Percentiles rank a stretch among this genome's conserved stretches.
phyloP scores from a whole-genome alignment of 495 filamentous ascomycete genomes.

The Neurospora sp. region DNA sequence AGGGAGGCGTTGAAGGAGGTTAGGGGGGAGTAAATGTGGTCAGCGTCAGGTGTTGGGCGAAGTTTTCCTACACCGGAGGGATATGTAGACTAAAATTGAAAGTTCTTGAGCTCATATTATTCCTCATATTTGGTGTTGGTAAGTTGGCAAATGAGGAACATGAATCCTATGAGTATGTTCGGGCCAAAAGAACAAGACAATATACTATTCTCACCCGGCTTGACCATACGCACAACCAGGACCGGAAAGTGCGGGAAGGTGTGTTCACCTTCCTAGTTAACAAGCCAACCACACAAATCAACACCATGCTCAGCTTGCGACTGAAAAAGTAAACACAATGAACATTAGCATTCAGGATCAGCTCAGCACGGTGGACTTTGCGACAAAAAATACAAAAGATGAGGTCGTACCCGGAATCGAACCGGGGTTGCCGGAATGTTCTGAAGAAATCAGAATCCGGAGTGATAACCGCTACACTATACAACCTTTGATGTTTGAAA shows the following conservation, averaged over 20 bases:
- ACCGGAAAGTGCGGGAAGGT: not conserved
- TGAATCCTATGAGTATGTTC: not conserved
- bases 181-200: not conserved
- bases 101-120: not conserved
- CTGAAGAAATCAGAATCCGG: not conserved
- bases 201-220: not conserved
- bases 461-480: not conserved
- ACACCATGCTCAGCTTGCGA: not conserved
- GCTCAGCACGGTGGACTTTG: not conserved
- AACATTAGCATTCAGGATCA: not conserved
- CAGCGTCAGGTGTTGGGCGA: not conserved
- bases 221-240: not conserved
- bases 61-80: not conserved
- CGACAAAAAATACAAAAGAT: not conserved
- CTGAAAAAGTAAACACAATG: not conserved
- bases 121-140: not conserved
- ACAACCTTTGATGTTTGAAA: not conserved
- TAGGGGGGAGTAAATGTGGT: slow-evolving; percentile 12
- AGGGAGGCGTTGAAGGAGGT: slow-evolving; percentile 49
- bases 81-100: not conserved
- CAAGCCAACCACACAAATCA: not conserved
- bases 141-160: not conserved
- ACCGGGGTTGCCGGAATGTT: slow-evolving; percentile 21
- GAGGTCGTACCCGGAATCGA: slow-evolving; percentile 27
- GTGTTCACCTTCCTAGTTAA: not conserved